phyloP scores from a whole-genome alignment of 768 basidiomycete species.

The Hygrophorus russula region DNA sequence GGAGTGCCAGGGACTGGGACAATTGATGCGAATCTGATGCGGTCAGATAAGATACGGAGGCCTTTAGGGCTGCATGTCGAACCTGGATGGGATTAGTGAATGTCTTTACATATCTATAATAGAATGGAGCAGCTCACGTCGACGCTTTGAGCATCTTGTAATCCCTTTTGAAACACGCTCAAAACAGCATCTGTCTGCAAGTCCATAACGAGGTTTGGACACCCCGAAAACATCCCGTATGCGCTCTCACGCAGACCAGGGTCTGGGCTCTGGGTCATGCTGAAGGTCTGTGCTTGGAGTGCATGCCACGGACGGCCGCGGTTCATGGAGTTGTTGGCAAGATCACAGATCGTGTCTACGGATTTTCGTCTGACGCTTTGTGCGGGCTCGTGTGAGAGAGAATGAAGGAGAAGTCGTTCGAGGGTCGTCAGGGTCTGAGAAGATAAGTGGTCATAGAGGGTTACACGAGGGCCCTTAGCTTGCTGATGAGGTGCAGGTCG shows the following conservation, averaged over 20 bases:
- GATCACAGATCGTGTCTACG: constrained; percentile 66
- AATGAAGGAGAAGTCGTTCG: constrained; percentile 62
- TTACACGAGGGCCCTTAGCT: constrained; percentile 26
- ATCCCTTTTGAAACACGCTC: constrained; percentile 51
- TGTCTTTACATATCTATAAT: neutral
- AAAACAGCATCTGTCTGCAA: constrained; percentile 62
- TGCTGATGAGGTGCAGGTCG: constrained; percentile 32
- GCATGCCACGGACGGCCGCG: constrained; percentile 78
- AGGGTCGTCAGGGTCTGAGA: constrained; percentile 52
- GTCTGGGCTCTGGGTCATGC: constrained; percentile 37
- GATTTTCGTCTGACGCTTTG: constrained; percentile 54
- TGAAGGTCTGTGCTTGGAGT: constrained; percentile 60
- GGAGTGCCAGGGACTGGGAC: constrained; percentile 44
- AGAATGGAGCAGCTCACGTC: constrained; percentile 29
- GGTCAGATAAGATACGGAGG: constrained; percentile 58
- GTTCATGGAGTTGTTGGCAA: constrained; percentile 64
- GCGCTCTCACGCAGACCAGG: constrained; percentile 44
- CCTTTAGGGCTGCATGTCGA: constrained; percentile 60
- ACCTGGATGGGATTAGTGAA: constrained; percentile 30
- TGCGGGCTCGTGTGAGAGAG: constrained; percentile 50
- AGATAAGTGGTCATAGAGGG: constrained; percentile 71
- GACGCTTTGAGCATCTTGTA: constrained; percentile 55
- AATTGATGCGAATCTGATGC: constrained; percentile 48
- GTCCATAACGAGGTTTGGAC: constrained; percentile 68
- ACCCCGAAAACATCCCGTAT: constrained; percentile 61